Evolutionary conservation across 495 filamentous ascomycete species (phyloP), one percentile per base, ranked within the genome.

Genomic region (Oidiodendron maius): DNA sequence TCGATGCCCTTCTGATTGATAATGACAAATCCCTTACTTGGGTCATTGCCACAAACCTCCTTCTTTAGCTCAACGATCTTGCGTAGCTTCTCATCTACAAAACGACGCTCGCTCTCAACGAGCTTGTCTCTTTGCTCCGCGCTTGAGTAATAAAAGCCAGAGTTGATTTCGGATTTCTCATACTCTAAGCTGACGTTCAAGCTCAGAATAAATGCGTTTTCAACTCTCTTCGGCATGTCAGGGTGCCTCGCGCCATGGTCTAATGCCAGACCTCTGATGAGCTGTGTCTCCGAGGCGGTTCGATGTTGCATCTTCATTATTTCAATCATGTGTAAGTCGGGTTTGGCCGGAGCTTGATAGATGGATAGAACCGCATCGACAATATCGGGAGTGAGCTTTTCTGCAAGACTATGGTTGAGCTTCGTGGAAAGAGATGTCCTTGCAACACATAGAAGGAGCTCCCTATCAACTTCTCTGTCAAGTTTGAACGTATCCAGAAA

Each of bases 281-380:
- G 81, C 60, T 95, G 89, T 21, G 93, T 99, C 65, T 99, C 93
- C 10, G 93, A 86, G 39, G 93, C 91, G 30, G 86, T 87, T 48
- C 91, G 88, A 71, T 99, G 93, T 65, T 97, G 93, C 93, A 99
- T 99, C 63, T 94, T 96, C 94, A 97, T 97, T 56, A 99, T 96
- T 68, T 99, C 93, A 53, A 99, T 76, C 93, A 99, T 99, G 69
- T 97, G 91, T 52, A 99, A 68, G 65, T 99, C 93, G 38, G 93
- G 93, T 71, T 96, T 97, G 54, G 81, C 83, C 23, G 89, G 87
- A 22, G 89, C 67, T 61, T 86, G 76, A 71, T 95, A 91, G 64
- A 99, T 99, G 40, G 94, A 76, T 45, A 97, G 78, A 38, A 97
- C 93, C 45, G 93, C 87, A 65, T 99, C 93, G 58, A 96, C 90